phyloP scores from a whole-genome alignment of 2,329 filamentous ascomycete species.

The Aspergillus caelatus region DNA sequence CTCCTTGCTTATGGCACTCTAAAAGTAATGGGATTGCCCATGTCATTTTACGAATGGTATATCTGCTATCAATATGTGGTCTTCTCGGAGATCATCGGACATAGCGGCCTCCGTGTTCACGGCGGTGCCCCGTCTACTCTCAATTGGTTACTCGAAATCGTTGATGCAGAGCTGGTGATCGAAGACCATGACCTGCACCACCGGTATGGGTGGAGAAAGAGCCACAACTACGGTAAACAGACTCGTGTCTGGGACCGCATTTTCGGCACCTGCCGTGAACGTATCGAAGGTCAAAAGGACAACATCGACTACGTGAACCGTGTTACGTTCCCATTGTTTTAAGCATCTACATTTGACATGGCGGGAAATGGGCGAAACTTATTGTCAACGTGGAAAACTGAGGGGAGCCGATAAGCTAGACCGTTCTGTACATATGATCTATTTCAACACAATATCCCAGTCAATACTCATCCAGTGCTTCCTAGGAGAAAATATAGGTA shows the following conservation, averaged over 20 bases:
- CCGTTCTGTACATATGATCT: too few species aligned
- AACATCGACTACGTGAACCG: background rate
- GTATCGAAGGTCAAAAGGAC: background rate
- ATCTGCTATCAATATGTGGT: background rate
- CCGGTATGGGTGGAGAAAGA: background rate
- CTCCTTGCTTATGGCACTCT: background rate
- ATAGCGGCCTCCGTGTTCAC: background rate
- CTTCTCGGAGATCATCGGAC: background rate
- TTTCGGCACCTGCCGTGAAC: background rate
- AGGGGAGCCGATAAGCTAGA: too few species aligned
- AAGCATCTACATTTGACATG: background rate
- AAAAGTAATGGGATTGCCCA: background rate
- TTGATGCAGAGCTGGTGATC: background rate
- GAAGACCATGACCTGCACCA: background rate
- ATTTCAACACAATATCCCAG: too few species aligned
- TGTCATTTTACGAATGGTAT: background rate
- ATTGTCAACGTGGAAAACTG: too few species aligned
- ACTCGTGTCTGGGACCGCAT: background rate
- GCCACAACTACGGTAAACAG: background rate
- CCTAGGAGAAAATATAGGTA: fast-evolving
- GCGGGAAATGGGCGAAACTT: fast-evolving
- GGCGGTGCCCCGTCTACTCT: background rate
- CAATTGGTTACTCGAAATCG: background rate
- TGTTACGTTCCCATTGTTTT: background rate
- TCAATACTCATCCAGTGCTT: too few species aligned